A percentile compares a stretch with the other conserved stretches of the same genome.
These are phyloP conservation scores for Cladosporium sp. DNA, from an alignment of 2,329 filamentous ascomycete species.

Conservation along the genomic window DNA sequence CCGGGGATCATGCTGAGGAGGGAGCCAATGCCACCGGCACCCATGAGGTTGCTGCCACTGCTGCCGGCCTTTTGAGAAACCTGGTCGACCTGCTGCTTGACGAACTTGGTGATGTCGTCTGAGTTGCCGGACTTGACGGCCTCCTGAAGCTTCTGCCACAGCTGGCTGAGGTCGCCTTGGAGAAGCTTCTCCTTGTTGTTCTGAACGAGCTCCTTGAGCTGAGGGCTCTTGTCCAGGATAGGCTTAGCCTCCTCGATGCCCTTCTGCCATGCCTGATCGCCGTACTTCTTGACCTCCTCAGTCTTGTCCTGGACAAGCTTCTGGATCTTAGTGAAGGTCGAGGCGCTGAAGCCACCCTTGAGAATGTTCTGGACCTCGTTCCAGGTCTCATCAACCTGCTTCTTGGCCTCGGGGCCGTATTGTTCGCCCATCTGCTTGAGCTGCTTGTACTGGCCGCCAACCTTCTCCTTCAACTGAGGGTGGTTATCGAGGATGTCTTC, in stretches of 20 bases:
- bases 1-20: conserved; percentile 64
- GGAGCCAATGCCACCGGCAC: conserved; percentile 42
- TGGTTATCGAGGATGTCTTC: conserved; percentile 68
- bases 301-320: conserved; percentile 66
- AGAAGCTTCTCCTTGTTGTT: conserved; percentile 66
- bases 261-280: conserved; percentile 68
- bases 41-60: conserved; percentile 29
- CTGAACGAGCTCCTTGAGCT: conserved; percentile 68
- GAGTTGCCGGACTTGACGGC: conserved; percentile 60
- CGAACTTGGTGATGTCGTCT: conserved; percentile 56
- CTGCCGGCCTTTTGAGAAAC: conserved; percentile 44
- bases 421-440: conserved; percentile 65
- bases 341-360: conserved; percentile 49
- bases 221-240: conserved; percentile 70
- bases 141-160: conserved; percentile 60
- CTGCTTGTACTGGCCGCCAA: conserved; percentile 64
- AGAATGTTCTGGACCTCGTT: conserved; percentile 61
- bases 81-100: conserved; percentile 42
- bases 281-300: conserved; percentile 61
- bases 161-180: conserved; percentile 59
- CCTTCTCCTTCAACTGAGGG: conserved; percentile 66
- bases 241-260: conserved; percentile 67
- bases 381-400: conserved; percentile 70
- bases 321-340: conserved; percentile 52
- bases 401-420: conserved; percentile 72